A percentile compares a stretch with the other conserved stretches of the same genome.
Evolutionary conservation across 176 grass and related monocot genomes (phyloP).

Genomic region (Aegilops speltoides): DNA sequence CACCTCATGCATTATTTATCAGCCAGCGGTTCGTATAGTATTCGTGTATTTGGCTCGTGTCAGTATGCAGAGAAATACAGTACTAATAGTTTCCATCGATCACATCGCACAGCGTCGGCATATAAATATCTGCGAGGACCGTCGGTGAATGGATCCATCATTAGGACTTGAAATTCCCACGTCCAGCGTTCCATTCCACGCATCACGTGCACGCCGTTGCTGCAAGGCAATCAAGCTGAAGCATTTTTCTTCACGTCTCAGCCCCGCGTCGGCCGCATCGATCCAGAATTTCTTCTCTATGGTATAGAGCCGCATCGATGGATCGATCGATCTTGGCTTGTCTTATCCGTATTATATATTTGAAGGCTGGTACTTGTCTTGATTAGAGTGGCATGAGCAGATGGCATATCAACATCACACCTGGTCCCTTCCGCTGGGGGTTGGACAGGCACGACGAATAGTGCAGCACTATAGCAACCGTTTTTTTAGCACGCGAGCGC

Average conservation of each 20-base stretch:
- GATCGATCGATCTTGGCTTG: background rate
- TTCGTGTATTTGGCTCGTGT: background rate
- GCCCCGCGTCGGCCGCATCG: background rate
- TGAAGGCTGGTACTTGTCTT: background rate
- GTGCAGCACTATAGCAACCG: background rate
- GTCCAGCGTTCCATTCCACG: background rate
- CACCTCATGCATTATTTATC: background rate
- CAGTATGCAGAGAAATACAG: background rate
- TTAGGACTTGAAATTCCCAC: background rate
- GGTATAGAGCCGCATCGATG: background rate
- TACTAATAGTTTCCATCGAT: background rate
- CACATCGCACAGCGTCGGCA: background rate
- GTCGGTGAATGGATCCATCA: background rate
- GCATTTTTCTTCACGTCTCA: background rate
- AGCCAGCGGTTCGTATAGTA: background rate
- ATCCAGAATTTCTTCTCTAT: background rate
- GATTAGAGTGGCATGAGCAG: background rate
- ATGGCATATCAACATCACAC: background rate
- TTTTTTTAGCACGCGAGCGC: background rate
- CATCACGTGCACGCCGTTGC: background rate
- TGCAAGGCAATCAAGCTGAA: background rate
- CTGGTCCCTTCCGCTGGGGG: background rate
- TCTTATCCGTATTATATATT: background rate
- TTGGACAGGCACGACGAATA: background rate
- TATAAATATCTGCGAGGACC: background rate